A percentile compares a stretch with the other conserved stretches of the same genome.
Conservation (phyloP, 139 green algal genomes). For the Edaphochlamys debaryana region DNA sequence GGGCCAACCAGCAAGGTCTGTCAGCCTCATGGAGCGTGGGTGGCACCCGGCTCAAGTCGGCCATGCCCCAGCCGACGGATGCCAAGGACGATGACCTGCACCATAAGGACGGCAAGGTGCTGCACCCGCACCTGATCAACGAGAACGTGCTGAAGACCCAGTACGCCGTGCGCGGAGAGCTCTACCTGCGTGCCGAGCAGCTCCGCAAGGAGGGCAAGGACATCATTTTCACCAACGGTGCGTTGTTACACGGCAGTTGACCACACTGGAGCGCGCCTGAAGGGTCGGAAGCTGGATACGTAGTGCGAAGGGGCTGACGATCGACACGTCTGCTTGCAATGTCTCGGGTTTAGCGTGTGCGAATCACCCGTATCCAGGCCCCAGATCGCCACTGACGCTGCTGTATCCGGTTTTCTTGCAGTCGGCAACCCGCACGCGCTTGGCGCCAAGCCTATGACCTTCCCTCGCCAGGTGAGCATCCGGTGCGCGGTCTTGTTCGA, state of each 20-base stretch:
- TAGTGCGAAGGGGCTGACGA: background rate
- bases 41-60: slow-evolving; percentile 28
- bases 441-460: slow-evolving; percentile 90
- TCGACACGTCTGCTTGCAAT: slow-evolving; percentile 1
- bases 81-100: slow-evolving; percentile 39
- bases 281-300: too few species aligned
- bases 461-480: slow-evolving; percentile 81
- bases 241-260: too few species aligned
- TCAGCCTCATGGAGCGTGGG: slow-evolving; percentile 21
- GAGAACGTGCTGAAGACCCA: slow-evolving; percentile 77
- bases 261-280: too few species aligned
- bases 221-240: slow-evolving; percentile 96
- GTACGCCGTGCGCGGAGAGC: slow-evolving; percentile 91
- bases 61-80: slow-evolving; percentile 18
- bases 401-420: slow-evolving; percentile 39
- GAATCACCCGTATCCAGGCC: too few species aligned
- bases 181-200: slow-evolving; percentile 89
- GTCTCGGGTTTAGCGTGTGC: too few species aligned
- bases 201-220: slow-evolving; percentile 84
- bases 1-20: background rate
- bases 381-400: too few species aligned
- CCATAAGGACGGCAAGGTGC: slow-evolving; percentile 77
- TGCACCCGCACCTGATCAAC: slow-evolving; percentile 88
- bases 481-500: too few species aligned
- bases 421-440: slow-evolving; percentile 96